Percentiles rank a stretch among this genome's conserved stretches.
Conservation (phyloP, 352 stramenopile species). For the Globisporangium polare region DNA sequence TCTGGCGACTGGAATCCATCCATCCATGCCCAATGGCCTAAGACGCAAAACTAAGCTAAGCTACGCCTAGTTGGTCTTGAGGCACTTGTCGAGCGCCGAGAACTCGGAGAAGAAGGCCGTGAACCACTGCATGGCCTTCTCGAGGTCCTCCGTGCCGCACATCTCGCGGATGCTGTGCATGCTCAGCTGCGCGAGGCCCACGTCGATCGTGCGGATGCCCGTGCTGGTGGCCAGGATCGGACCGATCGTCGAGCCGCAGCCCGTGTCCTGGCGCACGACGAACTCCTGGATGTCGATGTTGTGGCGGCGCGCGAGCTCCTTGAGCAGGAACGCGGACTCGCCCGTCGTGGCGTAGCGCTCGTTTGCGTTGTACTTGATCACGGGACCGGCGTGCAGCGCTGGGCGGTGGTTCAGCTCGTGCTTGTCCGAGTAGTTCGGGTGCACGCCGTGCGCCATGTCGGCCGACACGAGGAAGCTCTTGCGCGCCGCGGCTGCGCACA, state of each 20-base stretch:
- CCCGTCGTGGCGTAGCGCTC: conserved; percentile 96
- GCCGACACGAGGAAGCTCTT: conserved; percentile 89
- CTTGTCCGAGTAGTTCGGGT: conserved; percentile 97
- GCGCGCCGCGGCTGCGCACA: conserved; percentile 44
- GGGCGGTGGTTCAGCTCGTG: conserved; percentile 94
- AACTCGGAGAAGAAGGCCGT: conserved; percentile 93
- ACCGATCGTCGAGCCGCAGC: conserved; percentile 96
- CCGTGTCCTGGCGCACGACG: conserved; percentile 95
- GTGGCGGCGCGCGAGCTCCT: conserved; percentile 87
- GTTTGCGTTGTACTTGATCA: conserved; percentile 99
- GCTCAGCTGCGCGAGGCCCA: conserved; percentile 94
- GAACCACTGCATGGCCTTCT: conserved; percentile 87
- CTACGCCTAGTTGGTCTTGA: conserved; percentile 57
- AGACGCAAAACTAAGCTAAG: not conserved
- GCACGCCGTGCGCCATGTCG: conserved; percentile 97
- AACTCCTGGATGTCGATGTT: conserved; percentile 94
- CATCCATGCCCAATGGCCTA: not conserved
- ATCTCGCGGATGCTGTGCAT: conserved; percentile 98
- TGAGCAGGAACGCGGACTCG: conserved; percentile 90
- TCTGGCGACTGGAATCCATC: too few relatives aligned
- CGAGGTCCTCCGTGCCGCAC: conserved; percentile 90
- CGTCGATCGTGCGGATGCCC: conserved; percentile 96
- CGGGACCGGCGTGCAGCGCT: conserved; percentile 90
- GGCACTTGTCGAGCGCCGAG: conserved; percentile 80
- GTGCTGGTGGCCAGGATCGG: conserved; percentile 94